Percentiles rank a stretch among this genome's conserved stretches.
These are phyloP conservation scores for Groenewaldozyma auringiensis DNA, from an alignment of 1,139 yeast genomes.

Conservation along the genomic window DNA sequence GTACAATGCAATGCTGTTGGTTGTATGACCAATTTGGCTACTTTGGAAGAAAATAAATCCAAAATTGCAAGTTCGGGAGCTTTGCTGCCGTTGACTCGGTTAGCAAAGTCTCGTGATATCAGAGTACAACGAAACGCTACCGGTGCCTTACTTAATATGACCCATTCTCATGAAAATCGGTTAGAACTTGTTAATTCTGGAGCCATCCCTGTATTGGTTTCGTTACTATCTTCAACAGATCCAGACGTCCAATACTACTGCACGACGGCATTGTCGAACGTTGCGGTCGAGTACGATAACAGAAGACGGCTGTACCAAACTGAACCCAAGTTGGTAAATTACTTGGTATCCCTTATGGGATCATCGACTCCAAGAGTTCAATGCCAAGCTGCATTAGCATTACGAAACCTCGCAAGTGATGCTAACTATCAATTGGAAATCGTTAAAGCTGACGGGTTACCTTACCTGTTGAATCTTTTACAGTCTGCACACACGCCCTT, in stretches of 20 bases:
- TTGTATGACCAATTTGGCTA: constrained; percentile 93
- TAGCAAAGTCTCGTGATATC: constrained; percentile 89
- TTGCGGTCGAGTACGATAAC: constrained; percentile 92
- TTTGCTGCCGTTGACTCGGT: constrained; percentile 80
- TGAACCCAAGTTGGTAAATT: constrained; percentile 88
- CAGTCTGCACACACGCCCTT: constrained; percentile 89
- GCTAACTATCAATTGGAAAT: constrained; percentile 87
- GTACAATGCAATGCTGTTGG: constrained; percentile 99
- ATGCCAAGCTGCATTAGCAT: constrained; percentile 95
- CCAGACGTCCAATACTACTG: constrained; percentile 98
- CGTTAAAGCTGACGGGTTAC: constrained; percentile 91
- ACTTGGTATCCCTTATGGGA: constrained; percentile 86
- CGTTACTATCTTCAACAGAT: constrained; percentile 78
- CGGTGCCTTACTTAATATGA: constrained; percentile 95
- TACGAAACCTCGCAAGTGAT: constrained; percentile 92
- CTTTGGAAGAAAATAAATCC: constrained; percentile 96
- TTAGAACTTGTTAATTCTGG: constrained; percentile 96
- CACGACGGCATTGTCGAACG: constrained; percentile 92
- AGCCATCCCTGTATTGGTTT: constrained; percentile 92
- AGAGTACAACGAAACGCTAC: constrained; percentile 98
- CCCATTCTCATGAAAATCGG: constrained; percentile 94
- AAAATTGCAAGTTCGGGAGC: constrained; percentile 98
- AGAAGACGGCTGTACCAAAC: constrained; percentile 83
- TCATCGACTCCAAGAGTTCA: constrained; percentile 86
- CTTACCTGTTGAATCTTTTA: constrained; percentile 78